Conservation (phyloP, 148 eudicot genomes). For the Persicaria maculosa region DNA sequence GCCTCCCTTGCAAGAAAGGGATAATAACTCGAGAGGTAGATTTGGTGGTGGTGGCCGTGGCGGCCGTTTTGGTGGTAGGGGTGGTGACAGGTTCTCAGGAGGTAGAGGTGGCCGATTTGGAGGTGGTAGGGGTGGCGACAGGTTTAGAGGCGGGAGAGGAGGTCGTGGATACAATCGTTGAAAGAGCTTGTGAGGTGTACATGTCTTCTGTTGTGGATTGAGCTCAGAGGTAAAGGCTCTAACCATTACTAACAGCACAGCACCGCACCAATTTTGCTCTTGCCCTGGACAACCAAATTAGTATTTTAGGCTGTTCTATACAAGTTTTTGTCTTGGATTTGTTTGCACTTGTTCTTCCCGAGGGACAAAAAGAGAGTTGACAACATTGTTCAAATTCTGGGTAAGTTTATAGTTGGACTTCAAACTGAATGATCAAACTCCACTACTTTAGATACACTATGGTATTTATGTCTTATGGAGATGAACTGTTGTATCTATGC, state of each 20-base stretch:
- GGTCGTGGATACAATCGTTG: background rate
- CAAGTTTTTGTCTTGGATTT: background rate
- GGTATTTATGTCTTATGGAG: background rate
- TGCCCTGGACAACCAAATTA: background rate
- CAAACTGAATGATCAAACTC: background rate
- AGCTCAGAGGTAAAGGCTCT: background rate
- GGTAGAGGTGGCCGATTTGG: conserved; percentile 5
- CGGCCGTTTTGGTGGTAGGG: conserved; percentile 6
- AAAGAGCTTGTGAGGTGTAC: background rate
- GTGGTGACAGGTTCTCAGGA: background rate
- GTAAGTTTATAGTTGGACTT: background rate
- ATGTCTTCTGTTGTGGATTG: background rate
- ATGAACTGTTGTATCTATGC: background rate
- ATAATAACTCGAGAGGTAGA: conserved; percentile 5
- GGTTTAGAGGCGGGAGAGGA: conserved; percentile 6
- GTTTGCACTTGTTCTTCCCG: background rate
- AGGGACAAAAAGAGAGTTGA: background rate
- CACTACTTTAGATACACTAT: background rate
- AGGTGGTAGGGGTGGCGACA: background rate
- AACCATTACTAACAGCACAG: background rate
- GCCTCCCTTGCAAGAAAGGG: conserved; percentile 11
- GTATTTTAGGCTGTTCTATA: background rate
- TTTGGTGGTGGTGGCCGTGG: background rate
- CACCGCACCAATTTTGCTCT: conserved; percentile 3
- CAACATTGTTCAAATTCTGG: background rate